Percentiles rank a stretch among this genome's conserved stretches.
These are phyloP conservation scores for Hanseniaspora uvarum DNA, from an alignment of 1,139 yeast genomes.

Conservation along the genomic window DNA sequence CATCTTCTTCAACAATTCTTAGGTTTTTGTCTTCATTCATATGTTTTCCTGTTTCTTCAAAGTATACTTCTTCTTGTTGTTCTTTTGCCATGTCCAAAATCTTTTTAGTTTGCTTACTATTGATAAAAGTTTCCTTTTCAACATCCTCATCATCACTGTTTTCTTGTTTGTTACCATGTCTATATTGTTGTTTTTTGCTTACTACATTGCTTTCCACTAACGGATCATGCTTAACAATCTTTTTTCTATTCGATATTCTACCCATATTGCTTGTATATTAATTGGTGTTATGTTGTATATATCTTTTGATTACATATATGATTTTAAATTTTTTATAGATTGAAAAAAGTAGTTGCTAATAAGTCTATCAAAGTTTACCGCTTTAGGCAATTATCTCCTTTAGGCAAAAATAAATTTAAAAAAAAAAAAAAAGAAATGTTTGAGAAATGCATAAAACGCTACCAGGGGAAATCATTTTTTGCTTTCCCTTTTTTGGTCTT, in stretches of 20 bases:
- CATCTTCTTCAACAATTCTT: constrained; percentile 25
- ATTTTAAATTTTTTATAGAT: too few relatives aligned
- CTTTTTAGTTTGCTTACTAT: constrained; percentile 73
- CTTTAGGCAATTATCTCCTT: neutral
- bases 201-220: constrained; percentile 62
- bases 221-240: constrained; percentile 62
- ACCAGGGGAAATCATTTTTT: neutral
- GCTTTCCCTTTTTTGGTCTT: neutral
- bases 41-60: constrained; percentile 39
- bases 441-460: neutral
- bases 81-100: constrained; percentile 80
- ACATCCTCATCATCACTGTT: constrained; percentile 36
- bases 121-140: constrained; percentile 56
- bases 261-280: constrained; percentile 42
- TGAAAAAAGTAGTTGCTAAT: too few relatives aligned
- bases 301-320: too few relatives aligned
- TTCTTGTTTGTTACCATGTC: constrained; percentile 25
- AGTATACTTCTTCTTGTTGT: constrained; percentile 79
- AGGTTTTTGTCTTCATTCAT: constrained; percentile 19
- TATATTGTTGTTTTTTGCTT: constrained; percentile 39
- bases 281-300: neutral
- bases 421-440: neutral
- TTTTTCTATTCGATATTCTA: constrained; percentile 45
- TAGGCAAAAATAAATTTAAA: neutral
- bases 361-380: too few relatives aligned